Base-by-base conservation (phyloP, 805 yeast genomes). In the Ogataea neopini region DNA sequence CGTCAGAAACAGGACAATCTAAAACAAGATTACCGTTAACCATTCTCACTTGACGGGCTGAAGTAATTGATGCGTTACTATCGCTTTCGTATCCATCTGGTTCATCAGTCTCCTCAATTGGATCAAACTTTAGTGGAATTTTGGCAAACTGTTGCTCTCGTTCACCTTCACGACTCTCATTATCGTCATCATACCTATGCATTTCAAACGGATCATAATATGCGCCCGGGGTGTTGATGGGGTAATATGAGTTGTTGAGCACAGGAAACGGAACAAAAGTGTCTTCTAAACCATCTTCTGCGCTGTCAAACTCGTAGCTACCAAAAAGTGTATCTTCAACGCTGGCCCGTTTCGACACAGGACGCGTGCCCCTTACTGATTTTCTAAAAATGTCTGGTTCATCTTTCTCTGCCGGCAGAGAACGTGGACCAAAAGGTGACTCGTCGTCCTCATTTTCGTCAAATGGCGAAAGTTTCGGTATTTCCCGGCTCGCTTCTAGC, bases 1-100 rank as follows among this genome's bases (percentile, higher is more conserved):
- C 76, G 25, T 80, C 77, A n/a, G 95, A 83, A 1, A 89, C 91
- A 9, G 96, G 96, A 61, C 96, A 89, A 67, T 89, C 96, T 49
- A 89, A 75, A 28, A 89, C 88, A 62, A 89, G 77, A 61, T 89
- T 89, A 47, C 96, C 96, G 51, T 79, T 76, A 62, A 79, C 81
- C 64, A 83, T 71, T 40, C 74, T 63, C 30, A 84, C 84, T 41
- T 75, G 70, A 30, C 66, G 57, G 1, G 68, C 66, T 1, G 65
- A 59, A 2, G 58, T 54, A 14, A 49, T 25, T 36, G 51, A 20
- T 37, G 49, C 26, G 26, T 41, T 17, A 30, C 23, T 52, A 25
- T 40, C 43, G 30, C 43, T 50, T n/a, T 43, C 37, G 23, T 53
- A 52, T 11, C 44, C 50, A 5, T 36, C 30, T 3, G 33, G 30